Evolutionary conservation across 352 stramenopile species (phyloP).

Genomic region (Phytophthora cactorum): DNA sequence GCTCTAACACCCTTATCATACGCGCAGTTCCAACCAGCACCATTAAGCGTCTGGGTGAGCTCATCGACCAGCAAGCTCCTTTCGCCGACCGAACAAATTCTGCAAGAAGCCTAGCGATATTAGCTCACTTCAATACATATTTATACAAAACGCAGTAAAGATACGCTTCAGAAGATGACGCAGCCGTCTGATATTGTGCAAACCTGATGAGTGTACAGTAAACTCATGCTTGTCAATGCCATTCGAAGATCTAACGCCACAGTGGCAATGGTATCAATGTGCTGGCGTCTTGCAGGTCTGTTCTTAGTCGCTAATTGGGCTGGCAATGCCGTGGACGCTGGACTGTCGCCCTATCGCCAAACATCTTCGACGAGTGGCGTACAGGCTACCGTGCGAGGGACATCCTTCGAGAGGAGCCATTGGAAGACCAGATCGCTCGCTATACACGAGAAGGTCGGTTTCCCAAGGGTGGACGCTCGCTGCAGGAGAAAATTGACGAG

Average conservation of each 20-base stretch:
- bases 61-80: conserved; percentile 67
- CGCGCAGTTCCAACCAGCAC: conserved; percentile 66
- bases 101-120: conserved; percentile 45
- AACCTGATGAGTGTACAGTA: neutral
- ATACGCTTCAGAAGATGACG: neutral
- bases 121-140: conserved; percentile 10
- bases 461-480: conserved; percentile 38
- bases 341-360: conserved; percentile 22
- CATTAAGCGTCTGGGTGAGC: conserved; percentile 55
- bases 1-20: neutral
- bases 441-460: conserved; percentile 42
- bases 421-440: conserved; percentile 39
- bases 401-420: conserved; percentile 21
- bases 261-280: conserved; percentile 3
- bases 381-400: conserved; percentile 19
- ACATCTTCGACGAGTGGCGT: conserved; percentile 34
- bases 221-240: conserved; percentile 8
- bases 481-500: conserved; percentile 55
- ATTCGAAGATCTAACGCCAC: conserved; percentile 7
- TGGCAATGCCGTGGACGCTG: neutral
- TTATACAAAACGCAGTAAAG: neutral
- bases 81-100: conserved; percentile 57
- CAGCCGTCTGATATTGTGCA: conserved; percentile 1
- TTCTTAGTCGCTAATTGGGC: neutral
- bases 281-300: conserved; percentile 8